Base-by-base conservation (phyloP, 2,329 filamentous ascomycete genomes). In the Xylariaceae sp. region DNA sequence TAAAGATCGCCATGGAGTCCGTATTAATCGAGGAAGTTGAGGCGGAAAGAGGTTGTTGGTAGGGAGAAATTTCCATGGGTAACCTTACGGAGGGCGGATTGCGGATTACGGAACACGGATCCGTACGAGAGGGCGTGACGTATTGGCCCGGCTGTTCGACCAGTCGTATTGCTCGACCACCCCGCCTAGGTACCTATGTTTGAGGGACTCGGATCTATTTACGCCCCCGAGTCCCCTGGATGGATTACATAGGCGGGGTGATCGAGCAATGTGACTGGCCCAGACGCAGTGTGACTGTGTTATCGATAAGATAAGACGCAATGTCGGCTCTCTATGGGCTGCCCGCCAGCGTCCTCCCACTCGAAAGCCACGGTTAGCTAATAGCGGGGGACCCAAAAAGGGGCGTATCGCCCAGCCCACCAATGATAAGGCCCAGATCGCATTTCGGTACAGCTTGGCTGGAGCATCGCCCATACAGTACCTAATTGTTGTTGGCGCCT, bases 381-480 rank as follows among this genome's bases (percentile, higher is more conserved):
- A 30, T 30, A 30, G 59, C 60, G 65, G 66, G 64, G 67, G 59
- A 59, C 58, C 37, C 39, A 60, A 69, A 68, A 68, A 69, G 68
- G 68, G 66, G 67, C 63, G 63, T 51, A 56, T 70, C 68, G 59
- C 68, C 68, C 64, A 39, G 64, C 58, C 69, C 69, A 69, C 69
- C 68, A 69, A 69, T 67, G 61, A 59, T 62, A 60, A 61, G 63
- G 57, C 64, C 66, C 57, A 61, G 61, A 58, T 6, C 13, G n/a
- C 10, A 6, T 11, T 6, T 45, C 13, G 5, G 41, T 61, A 64
- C 57, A 64, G 63, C 62, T 63, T 66, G 62, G 61, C 63, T 55
- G 64, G 65, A 64, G 62, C 68, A 61, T 66, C 65, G 62, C 67
- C 67, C 60, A 45, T n/a, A n/a, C n/a, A n/a, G n/a, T n/a, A n/a